A percentile compares a stretch with the other conserved stretches of the same genome.
These are phyloP conservation scores for Pleurotus ostreatus DNA, from an alignment of 768 basidiomycete genomes.

Conservation along the genomic window DNA sequence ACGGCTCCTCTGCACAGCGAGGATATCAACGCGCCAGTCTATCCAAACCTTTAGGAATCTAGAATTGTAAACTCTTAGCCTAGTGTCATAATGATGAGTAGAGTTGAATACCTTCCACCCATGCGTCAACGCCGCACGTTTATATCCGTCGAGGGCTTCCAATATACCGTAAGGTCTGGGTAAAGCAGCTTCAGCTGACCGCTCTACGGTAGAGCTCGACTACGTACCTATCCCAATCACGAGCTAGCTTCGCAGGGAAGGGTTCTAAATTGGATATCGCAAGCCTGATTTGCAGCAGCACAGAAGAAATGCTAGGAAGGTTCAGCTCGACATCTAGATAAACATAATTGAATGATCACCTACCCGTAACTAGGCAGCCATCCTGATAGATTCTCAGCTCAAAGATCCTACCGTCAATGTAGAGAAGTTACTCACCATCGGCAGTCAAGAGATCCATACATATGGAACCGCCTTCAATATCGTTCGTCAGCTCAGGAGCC, in stretches of 20 bases:
- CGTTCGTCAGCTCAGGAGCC: conserved; percentile 1
- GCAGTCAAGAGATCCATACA: conserved; percentile 72
- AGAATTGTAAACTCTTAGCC: neutral
- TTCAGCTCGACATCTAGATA: neutral
- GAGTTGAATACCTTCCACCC: conserved; percentile 51
- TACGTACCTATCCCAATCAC: conserved; percentile 44
- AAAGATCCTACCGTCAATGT: neutral
- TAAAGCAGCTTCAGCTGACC: neutral
- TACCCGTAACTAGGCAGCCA: conserved; percentile 70
- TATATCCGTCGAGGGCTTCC: conserved; percentile 62
- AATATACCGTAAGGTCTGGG: conserved; percentile 41
- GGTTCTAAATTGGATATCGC: conserved; percentile 69
- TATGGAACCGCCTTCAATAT: conserved; percentile 55
- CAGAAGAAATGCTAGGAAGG: conserved; percentile 36
- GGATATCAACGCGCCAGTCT: neutral
- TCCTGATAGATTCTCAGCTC: conserved; percentile 25
- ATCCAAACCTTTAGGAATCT: neutral
- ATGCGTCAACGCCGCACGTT: conserved; percentile 61
- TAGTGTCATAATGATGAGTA: neutral
- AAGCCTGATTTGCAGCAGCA: conserved; percentile 63
- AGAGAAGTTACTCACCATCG: conserved; percentile 37
- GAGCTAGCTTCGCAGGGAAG: conserved; percentile 52
- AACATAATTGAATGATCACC: neutral
- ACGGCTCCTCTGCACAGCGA: neutral
- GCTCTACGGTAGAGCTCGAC: neutral